Base-by-base conservation (phyloP, 108 stramenopile genomes). In the Ochromonas danica region DNA sequence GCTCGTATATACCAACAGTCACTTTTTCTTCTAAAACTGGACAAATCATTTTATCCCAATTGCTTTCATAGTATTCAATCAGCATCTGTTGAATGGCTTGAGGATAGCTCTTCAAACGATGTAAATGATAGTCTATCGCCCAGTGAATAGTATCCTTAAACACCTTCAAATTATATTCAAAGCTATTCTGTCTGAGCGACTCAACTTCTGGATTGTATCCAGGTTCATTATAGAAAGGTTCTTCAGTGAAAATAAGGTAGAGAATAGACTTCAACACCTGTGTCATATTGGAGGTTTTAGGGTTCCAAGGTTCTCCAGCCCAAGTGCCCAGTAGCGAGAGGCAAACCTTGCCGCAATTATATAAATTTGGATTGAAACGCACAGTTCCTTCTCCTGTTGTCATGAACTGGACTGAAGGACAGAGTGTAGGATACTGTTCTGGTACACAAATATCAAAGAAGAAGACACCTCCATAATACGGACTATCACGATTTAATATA, bases 211-310 rank as follows among this genome's bases (percentile, higher is more conserved):
- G n/a, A n/a, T 57, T 22, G 51, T 67, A 75, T 38, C 92, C 95
- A 1, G 94, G 93, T 81, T 98, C 97, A 75, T 95, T 94, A 88
- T 90, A 96, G 71, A 90, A 96, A 0, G 97, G 97, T 43, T 96
- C 88, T 0, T 87, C 79, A 2, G 87, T 90, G 28, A 96, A 82
- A 62, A 98, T 95, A 42, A 96, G 85, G 28, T 84, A 83, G 83
- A 96, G 94, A 71, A 98, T 93, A 1, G 91, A 90, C 36, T 94
- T 81, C 41, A 95, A 78, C n/a, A 95, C 92, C 79, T 97, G 96
- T 39, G 91, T 79, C 43, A 96, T 84, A 25, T 90, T 92, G 0
- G 86, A 88, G 63, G 90, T 82, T 27, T 82, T 81, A 1, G 88
- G 78, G 3, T 87, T 79, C 96, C 96, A 97, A 28, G 79, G 77